phyloP scores from a whole-genome alignment of 108 stramenopile species.

The Epithemia pelagica region DNA sequence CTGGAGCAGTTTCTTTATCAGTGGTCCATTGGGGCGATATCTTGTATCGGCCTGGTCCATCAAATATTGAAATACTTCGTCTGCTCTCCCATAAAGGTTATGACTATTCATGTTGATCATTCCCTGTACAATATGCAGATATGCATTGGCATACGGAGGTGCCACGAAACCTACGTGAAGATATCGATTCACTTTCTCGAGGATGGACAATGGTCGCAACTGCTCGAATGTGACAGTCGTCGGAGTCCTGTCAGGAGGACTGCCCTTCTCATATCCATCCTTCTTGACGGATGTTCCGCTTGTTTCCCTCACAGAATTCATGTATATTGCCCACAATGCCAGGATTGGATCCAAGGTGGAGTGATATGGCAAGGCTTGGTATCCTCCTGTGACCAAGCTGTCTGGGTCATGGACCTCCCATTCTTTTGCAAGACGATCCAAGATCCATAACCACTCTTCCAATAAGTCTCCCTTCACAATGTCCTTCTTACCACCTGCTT shows the following conservation, averaged over 20 bases:
- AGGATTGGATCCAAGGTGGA: neutral
- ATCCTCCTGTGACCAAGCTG: neutral
- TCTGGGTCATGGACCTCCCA: neutral
- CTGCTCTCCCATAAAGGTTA: neutral
- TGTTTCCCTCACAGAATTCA: too few relatives aligned
- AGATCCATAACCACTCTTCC: neutral
- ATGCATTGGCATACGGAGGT: neutral
- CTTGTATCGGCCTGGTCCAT: neutral
- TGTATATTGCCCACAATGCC: neutral
- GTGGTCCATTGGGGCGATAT: neutral
- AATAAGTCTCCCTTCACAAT: neutral
- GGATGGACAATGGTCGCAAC: neutral
- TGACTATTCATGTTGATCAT: neutral
- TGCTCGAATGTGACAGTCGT: neutral
- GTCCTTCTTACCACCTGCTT: neutral
- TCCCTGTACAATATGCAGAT: neutral
- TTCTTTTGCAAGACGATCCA: neutral
- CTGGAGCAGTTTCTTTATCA: neutral
- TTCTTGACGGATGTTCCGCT: too few relatives aligned
- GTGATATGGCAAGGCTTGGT: neutral
- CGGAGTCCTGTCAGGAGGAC: too few relatives aligned
- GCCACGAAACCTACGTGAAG: neutral
- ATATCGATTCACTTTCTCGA: neutral
- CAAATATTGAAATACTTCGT: neutral
- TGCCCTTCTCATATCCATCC: too few relatives aligned